Evolutionary conservation across 352 stramenopile genomes (phyloP).

Genomic region (Globisporangium irregulare): DNA sequence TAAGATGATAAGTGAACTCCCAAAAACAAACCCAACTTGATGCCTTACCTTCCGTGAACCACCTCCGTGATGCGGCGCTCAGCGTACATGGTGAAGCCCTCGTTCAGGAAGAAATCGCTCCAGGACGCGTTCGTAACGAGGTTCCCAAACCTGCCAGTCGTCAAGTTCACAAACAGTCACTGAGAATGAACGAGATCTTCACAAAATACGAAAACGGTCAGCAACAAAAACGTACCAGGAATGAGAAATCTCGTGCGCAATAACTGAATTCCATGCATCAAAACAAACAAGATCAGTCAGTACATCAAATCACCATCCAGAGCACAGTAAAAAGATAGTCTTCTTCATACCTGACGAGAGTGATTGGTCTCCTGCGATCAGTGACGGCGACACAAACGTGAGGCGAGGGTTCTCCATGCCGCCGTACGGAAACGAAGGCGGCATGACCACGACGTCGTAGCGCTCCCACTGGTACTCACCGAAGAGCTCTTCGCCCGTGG

Average conservation of each 20-base stretch:
- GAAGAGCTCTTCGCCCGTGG: conserved; percentile 71
- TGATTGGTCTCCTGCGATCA: conserved; percentile 77
- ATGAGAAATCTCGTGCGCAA: conserved; percentile 82
- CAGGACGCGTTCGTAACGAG: conserved; percentile 81
- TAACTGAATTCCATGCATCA: conserved; percentile 27
- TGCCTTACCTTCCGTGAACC: conserved; percentile 54
- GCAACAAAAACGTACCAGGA: conserved; percentile 44
- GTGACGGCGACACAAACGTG: conserved; percentile 81
- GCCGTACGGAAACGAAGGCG: conserved; percentile 93
- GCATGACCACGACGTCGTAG: conserved; percentile 85
- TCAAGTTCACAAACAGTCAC: neutral
- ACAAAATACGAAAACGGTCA: neutral
- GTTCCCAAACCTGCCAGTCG: conserved; percentile 66
- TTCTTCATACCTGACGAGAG: conserved; percentile 50
- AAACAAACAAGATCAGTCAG: neutral
- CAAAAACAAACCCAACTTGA: neutral
- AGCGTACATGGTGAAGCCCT: conserved; percentile 88
- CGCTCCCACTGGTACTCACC: conserved; percentile 82
- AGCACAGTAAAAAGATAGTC: neutral
- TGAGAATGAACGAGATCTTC: neutral
- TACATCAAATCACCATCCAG: neutral
- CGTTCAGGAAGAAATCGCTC: conserved; percentile 88
- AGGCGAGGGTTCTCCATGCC: conserved; percentile 97
- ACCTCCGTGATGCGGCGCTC: conserved; percentile 68
- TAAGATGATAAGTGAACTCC: neutral